phyloP scores from a whole-genome alignment of 2,329 filamentous ascomycete species.

The Sphaerulina populicola region DNA sequence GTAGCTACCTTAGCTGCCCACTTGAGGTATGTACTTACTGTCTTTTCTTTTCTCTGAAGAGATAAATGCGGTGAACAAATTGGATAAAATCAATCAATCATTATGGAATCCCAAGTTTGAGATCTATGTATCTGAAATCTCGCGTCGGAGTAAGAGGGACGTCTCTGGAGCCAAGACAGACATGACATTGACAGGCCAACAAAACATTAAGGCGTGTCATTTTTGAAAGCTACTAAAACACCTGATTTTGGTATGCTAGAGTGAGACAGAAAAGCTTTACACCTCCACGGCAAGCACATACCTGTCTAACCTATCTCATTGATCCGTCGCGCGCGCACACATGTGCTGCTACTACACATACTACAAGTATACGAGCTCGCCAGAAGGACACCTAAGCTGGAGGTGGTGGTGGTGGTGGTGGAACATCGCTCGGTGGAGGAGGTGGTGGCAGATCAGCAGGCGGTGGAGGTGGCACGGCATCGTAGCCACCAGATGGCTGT shows the following conservation, averaged over 20 bases:
- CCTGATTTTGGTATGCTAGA: not conserved
- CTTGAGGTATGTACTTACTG: too few species aligned
- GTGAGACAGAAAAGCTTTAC: not conserved
- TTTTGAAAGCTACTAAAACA: not conserved
- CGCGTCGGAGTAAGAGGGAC: too few species aligned
- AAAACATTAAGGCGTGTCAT: not conserved
- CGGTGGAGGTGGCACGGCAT: conserved; percentile 40
- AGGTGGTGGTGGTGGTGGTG: conserved; percentile 44
- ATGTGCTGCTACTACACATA: not conserved
- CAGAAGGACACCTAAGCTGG: not conserved
- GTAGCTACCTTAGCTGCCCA: too few species aligned
- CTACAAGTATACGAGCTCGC: not conserved
- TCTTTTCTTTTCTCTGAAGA: too few species aligned
- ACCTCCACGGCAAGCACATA: not conserved
- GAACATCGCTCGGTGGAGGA: conserved; percentile 53
- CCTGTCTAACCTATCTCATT: not conserved
- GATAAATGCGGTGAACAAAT: too few species aligned
- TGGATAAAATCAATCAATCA: too few species aligned
- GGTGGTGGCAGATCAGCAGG: conserved; percentile 54
- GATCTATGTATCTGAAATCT: too few species aligned
- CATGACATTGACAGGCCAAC: too few species aligned
- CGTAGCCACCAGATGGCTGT: conserved; percentile 17
- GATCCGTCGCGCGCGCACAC: not conserved
- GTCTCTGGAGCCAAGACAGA: too few species aligned
- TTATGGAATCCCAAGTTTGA: too few species aligned